Conservation (phyloP, 495 filamentous ascomycete species). For the Trichoderma asperelloides region DNA sequence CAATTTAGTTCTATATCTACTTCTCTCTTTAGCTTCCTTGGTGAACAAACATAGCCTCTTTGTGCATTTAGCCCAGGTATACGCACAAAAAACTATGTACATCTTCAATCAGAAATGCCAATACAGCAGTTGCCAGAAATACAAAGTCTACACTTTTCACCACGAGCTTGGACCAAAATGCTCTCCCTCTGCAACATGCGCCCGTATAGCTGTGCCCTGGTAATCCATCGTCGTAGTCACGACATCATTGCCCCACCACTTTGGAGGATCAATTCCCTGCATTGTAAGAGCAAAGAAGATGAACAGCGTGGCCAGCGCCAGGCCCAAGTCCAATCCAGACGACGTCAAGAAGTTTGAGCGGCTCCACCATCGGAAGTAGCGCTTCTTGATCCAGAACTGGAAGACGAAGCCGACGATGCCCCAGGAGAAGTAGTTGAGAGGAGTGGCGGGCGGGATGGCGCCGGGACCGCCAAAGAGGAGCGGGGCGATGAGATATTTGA, state of each 20-base stretch:
- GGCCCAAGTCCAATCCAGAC: conserved; percentile 51
- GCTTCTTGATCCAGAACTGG: conserved; percentile 49
- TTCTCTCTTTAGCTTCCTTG: not conserved
- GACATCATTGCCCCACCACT: conserved; percentile 48
- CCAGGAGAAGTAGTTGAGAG: conserved; percentile 63
- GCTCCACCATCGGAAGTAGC: conserved; percentile 58
- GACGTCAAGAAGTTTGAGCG: conserved; percentile 56
- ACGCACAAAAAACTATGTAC: not conserved
- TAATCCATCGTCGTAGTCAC: conserved; percentile 42
- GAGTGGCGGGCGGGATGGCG: conserved; percentile 56
- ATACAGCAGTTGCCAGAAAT: not conserved
- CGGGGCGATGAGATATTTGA: conserved; percentile 54
- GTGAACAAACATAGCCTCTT: not conserved
- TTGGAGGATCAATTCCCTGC: conserved; percentile 36
- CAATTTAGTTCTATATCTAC: not conserved
- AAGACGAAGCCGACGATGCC: conserved; percentile 57
- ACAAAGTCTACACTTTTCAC: conserved; percentile 14
- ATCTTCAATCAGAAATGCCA: not conserved
- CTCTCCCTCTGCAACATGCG: conserved; percentile 36
- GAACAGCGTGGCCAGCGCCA: conserved; percentile 52
- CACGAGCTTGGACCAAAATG: conserved; percentile 52
- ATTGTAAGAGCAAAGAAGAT: conserved; percentile 53
- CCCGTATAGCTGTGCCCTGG: conserved; percentile 42
- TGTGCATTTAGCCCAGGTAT: not conserved
- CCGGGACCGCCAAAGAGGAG: conserved; percentile 61